These are phyloP conservation scores for Tulasnella sp. DNA, from an alignment of 768 basidiomycete genomes.

Conservation along the genomic window DNA sequence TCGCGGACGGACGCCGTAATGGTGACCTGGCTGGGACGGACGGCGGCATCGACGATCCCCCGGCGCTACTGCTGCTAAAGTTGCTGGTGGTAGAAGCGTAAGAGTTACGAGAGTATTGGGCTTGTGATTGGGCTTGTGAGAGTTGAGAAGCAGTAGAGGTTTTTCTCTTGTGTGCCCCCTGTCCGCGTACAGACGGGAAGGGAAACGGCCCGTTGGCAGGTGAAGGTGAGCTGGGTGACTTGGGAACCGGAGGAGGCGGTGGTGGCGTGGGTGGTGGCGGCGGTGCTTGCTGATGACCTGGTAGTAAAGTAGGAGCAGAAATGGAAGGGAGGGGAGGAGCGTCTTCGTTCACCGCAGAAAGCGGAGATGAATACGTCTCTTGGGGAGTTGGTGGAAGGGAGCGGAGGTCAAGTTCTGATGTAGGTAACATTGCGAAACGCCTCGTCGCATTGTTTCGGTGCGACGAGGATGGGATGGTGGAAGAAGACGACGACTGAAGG, in stretches of 20 bases:
- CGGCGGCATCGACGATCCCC: slow-evolving; percentile 7
- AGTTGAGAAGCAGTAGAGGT: slow-evolving; percentile 18
- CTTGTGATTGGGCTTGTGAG: slow-evolving; percentile 1
- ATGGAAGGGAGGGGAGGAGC: not conserved
- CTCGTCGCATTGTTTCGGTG: slow-evolving; percentile 14
- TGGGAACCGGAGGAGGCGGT: not conserved
- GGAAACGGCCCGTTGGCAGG: not conserved
- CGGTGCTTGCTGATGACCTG: not conserved
- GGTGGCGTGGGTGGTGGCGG: slow-evolving; percentile 6
- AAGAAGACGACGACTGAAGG: slow-evolving; percentile 10
- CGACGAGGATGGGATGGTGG: slow-evolving; percentile 2
- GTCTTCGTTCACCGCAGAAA: slow-evolving; percentile 10
- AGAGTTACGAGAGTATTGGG: slow-evolving; percentile 17
- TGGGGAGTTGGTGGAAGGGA: slow-evolving; percentile 23
- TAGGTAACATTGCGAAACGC: slow-evolving; percentile 1
- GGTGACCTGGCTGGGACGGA: slow-evolving; percentile 16
- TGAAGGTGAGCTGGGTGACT: not conserved
- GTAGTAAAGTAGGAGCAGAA: not conserved
- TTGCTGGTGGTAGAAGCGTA: slow-evolving; percentile 21
- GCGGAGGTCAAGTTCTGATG: slow-evolving; percentile 16
- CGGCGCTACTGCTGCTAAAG: slow-evolving; percentile 14
- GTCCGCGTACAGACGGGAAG: not conserved
- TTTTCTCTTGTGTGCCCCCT: slow-evolving; percentile 4
- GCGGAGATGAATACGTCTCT: not conserved
- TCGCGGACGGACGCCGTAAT: slow-evolving; percentile 15